These are phyloP conservation scores for Endothia cerciana DNA, from an alignment of 2,329 filamentous ascomycete species.

Conservation along the genomic window DNA sequence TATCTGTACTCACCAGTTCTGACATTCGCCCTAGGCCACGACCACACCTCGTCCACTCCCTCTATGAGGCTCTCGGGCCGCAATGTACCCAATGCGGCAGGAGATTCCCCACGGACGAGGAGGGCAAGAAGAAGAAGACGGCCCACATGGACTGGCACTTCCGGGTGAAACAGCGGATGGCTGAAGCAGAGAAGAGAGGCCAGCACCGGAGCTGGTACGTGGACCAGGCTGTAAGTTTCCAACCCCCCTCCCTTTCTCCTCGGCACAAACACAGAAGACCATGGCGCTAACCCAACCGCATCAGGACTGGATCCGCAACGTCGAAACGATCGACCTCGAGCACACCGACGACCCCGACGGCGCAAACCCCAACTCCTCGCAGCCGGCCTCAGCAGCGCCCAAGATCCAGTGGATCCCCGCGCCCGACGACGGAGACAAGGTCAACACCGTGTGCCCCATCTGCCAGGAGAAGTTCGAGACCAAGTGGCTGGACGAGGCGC, in stretches of 20 bases:
- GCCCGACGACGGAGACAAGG: slow-evolving; percentile 74
- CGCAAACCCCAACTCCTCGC: slow-evolving; percentile 40
- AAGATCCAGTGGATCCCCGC: slow-evolving; percentile 78
- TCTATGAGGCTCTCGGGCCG: slow-evolving; percentile 83
- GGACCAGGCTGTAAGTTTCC: slow-evolving; percentile 73
- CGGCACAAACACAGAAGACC: background rate
- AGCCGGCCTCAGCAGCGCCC: slow-evolving; percentile 39
- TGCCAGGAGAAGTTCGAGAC: slow-evolving; percentile 95
- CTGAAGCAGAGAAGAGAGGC: slow-evolving; percentile 81
- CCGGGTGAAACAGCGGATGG: slow-evolving; percentile 85
- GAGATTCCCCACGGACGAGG: slow-evolving; percentile 76
- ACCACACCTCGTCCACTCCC: slow-evolving; percentile 70
- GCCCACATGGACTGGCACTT: slow-evolving; percentile 99
- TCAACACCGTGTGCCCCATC: slow-evolving; percentile 84
- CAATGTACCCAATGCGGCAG: slow-evolving; percentile 91
- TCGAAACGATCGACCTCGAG: slow-evolving; percentile 75
- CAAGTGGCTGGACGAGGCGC: slow-evolving; percentile 87
- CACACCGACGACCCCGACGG: slow-evolving; percentile 41
- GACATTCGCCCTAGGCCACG: slow-evolving; percentile 62
- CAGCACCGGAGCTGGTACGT: slow-evolving; percentile 96
- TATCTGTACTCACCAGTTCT: background rate
- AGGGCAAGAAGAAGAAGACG: slow-evolving; percentile 83
- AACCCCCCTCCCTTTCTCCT: too few species aligned
- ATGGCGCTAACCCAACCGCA: background rate
- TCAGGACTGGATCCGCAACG: slow-evolving; percentile 87